phyloP scores from a whole-genome alignment of 2,329 filamentous ascomycete genomes.

The Penicillium rolfsii region DNA sequence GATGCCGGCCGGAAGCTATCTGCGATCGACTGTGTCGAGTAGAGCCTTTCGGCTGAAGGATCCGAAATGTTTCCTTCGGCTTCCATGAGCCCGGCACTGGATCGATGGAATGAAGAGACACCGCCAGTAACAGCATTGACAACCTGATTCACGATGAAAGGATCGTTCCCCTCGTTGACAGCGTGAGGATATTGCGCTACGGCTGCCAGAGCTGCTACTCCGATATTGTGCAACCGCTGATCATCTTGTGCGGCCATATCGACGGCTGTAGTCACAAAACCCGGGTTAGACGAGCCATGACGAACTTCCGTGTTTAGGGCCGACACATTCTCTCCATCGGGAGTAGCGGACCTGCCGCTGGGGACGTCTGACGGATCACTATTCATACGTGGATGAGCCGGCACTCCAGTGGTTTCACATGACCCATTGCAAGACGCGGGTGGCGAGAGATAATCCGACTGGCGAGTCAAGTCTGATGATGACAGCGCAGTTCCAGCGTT shows the following conservation, averaged over 20 bases:
- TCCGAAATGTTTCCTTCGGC: conserved; percentile 6
- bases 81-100: not conserved
- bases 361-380: conserved; percentile 11
- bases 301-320: conserved; percentile 8
- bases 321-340: conserved; percentile 7
- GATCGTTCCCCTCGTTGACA: conserved; percentile 24
- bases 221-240: conserved; percentile 27
- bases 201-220: conserved; percentile 36
- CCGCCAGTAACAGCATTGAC: conserved; percentile 34
- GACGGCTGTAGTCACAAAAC: conserved; percentile 3
- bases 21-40: conserved; percentile 2
- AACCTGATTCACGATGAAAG: conserved; percentile 31
- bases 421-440: conserved; percentile 25
- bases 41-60: conserved; percentile 5
- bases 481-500: conserved; percentile 9
- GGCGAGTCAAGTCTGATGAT: conserved; percentile 10
- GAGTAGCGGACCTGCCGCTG: conserved; percentile 4
- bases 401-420: conserved; percentile 21
- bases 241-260: conserved; percentile 25
- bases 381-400: conserved; percentile 26
- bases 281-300: conserved; percentile 3
- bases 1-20: conserved; percentile 17
- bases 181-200: conserved; percentile 34
- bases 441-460: conserved; percentile 9
- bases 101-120: conserved; percentile 2